Percentiles rank a stretch among this genome's conserved stretches.
phyloP scores from a whole-genome alignment of 2,329 filamentous ascomycete species.

The Hypoxylon rubiginosum region DNA sequence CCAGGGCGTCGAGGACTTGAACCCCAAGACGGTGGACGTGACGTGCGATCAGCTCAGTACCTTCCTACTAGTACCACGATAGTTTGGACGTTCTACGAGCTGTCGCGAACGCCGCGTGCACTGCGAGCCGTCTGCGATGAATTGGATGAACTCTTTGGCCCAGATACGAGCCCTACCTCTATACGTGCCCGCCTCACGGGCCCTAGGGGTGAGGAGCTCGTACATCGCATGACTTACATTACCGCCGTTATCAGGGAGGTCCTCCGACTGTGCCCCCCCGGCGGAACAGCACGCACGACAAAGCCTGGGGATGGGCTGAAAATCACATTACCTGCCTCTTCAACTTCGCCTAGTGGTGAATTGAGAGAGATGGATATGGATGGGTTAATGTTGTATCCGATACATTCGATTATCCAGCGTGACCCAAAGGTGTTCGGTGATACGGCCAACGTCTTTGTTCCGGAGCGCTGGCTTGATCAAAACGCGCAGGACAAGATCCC shows the following conservation, averaged over 20 bases:
- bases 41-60: conserved; percentile 38
- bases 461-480: conserved; percentile 47
- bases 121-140: conserved; percentile 33
- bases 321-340: conserved; percentile 29
- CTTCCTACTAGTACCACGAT: conserved; percentile 36
- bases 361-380: conserved; percentile 30
- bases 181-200: conserved; percentile 13
- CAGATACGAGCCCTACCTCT: conserved; percentile 1
- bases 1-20: conserved; percentile 26
- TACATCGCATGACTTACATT: conserved; percentile 26
- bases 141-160: conserved; percentile 30
- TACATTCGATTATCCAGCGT: conserved; percentile 41
- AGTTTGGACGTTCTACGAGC: conserved; percentile 38
- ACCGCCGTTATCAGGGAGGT: conserved; percentile 40
- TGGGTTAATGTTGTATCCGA: conserved; percentile 34
- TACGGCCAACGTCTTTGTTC: conserved; percentile 43
- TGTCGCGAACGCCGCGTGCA: conserved; percentile 31
- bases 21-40: conserved; percentile 25
- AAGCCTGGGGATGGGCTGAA: conserved; percentile 30
- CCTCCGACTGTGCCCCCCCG: conserved; percentile 36
- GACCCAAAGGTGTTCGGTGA: conserved; percentile 41
- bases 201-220: conserved; percentile 7
- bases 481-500: conserved; percentile 13
- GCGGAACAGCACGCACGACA: conserved; percentile 28
- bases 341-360: conserved; percentile 18